These are phyloP conservation scores for Crucihimalaya himalaica DNA, from an alignment of 345 rosid genomes.

Conservation along the genomic window DNA sequence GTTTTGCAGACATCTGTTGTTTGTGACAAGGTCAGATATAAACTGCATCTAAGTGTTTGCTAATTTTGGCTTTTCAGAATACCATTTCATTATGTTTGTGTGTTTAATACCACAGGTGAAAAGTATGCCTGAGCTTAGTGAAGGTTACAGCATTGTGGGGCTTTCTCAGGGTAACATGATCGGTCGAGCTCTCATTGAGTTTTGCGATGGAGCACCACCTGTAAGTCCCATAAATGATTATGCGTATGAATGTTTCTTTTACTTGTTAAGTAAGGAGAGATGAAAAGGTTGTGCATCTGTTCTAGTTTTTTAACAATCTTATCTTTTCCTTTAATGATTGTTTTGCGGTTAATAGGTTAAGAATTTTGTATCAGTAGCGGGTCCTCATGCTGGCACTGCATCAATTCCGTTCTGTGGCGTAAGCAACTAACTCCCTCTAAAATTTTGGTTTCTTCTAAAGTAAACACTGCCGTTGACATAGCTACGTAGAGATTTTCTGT, in stretches of 20 bases:
- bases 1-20: conserved; percentile 72
- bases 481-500: not conserved
- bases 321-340: not conserved
- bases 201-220: conserved; percentile 82
- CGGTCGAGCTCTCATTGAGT: conserved; percentile 75
- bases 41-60: conserved; percentile 25
- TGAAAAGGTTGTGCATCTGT: too few species aligned
- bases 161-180: conserved; percentile 89
- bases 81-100: not conserved
- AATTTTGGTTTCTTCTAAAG: not conserved
- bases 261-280: too few species aligned
- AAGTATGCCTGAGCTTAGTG: conserved; percentile 64
- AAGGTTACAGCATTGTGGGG: conserved; percentile 81
- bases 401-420: conserved; percentile 85
- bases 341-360: conserved; percentile 57
- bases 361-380: conserved; percentile 74
- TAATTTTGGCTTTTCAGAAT: not conserved
- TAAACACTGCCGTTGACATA: not conserved
- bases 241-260: not conserved
- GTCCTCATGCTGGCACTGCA: conserved; percentile 87
- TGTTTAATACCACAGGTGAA: conserved; percentile 54
- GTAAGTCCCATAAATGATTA: conserved; percentile 45
- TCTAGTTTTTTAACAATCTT: too few species aligned
- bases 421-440: conserved; percentile 39
- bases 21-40: conserved; percentile 71